A percentile compares a stretch with the other conserved stretches of the same genome.
Evolutionary conservation across 1,284 basidiomycete genomes (phyloP).

Genomic region (Cystobasidiaceae sp.): DNA sequence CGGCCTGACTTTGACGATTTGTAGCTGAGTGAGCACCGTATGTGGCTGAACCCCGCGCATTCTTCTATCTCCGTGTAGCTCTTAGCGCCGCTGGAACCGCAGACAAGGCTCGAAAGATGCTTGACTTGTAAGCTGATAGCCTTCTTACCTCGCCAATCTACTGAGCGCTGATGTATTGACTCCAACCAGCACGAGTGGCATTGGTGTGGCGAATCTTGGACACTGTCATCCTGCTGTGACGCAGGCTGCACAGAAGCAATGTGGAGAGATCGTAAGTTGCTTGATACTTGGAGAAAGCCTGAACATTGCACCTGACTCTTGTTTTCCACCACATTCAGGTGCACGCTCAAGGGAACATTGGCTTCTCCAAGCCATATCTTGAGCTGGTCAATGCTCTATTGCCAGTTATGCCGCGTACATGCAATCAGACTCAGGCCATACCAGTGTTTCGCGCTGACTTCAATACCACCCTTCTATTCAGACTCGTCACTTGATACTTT

Average conservation of each 20-base stretch:
- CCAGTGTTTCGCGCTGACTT: neutral
- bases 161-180: conserved; percentile 46
- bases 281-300: conserved; percentile 52
- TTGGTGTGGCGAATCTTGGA: conserved; percentile 67
- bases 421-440: neutral
- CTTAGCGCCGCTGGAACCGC: conserved; percentile 4
- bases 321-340: conserved; percentile 1
- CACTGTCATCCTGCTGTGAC: conserved; percentile 83
- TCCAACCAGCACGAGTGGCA: conserved; percentile 81
- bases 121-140: conserved; percentile 4
- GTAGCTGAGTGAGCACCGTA: no score
- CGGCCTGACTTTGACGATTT: no score
- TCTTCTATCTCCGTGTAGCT: neutral
- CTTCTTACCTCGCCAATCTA: neutral
- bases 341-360: conserved; percentile 63
- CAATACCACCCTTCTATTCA: conserved; percentile 40
- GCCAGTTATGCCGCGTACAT: conserved; percentile 51
- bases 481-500: conserved; percentile 83
- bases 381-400: conserved; percentile 68
- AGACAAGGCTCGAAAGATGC: conserved; percentile 48
- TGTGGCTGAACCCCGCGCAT: neutral
- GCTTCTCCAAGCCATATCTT: conserved; percentile 68
- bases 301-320: neutral
- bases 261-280: conserved; percentile 70
- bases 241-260: conserved; percentile 77